These are phyloP conservation scores for Schoenoplectus tabernaemontani DNA, from an alignment of 202 grass and related monocot species.

Conservation along the genomic window DNA sequence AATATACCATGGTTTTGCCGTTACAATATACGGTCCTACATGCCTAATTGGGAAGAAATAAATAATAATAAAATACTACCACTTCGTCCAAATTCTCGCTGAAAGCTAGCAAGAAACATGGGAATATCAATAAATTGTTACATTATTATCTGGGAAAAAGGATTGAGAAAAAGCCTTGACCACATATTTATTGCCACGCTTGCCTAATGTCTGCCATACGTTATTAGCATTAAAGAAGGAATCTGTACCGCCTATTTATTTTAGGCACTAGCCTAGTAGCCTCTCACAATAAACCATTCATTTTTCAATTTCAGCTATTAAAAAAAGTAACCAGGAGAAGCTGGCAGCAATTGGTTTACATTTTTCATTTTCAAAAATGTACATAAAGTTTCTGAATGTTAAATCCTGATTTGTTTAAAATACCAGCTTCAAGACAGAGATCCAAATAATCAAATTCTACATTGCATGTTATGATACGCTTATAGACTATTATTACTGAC, in stretches of 20 bases:
- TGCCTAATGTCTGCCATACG: neutral
- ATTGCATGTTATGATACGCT: no score
- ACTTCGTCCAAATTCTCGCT: neutral
- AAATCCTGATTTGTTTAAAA: no score
- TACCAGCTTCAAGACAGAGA: no score
- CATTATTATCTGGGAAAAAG: neutral
- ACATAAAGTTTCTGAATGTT: no score
- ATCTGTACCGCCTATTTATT: neutral
- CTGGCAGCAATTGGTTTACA: neutral
- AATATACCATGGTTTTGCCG: neutral
- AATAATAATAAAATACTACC: neutral
- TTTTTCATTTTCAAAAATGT: neutral
- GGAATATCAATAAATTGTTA: neutral
- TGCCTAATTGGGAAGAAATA: neutral
- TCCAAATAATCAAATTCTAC: no score
- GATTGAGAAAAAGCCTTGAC: neutral
- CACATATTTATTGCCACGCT: neutral
- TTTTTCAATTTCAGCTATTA: neutral
- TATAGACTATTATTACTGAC: no score
- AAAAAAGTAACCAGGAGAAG: neutral
- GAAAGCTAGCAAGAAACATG: neutral
- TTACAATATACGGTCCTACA: neutral
- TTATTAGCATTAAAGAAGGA: neutral
- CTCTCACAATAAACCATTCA: neutral
- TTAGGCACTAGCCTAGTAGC: neutral